Conservation (phyloP, 768 basidiomycete species). For the Termitomyces sp. region DNA sequence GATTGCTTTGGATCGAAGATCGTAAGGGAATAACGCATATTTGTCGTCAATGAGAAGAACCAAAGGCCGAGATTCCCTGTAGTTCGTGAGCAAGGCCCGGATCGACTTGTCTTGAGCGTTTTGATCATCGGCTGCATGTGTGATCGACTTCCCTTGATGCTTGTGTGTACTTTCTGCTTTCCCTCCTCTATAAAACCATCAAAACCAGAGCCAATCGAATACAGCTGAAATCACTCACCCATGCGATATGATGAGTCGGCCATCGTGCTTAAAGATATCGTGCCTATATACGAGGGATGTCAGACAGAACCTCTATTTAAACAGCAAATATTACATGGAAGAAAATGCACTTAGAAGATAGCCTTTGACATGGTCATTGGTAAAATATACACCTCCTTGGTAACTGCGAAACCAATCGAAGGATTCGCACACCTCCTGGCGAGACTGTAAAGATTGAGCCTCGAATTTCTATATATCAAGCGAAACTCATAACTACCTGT, state of each 20-base stretch:
- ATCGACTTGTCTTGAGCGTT: slow-evolving; percentile 65
- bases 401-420: slow-evolving; percentile 72
- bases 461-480: background rate
- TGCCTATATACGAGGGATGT: slow-evolving; percentile 37
- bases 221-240: slow-evolving; percentile 44
- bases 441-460: slow-evolving; percentile 40
- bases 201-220: background rate
- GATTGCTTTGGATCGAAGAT: slow-evolving; percentile 44
- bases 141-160: slow-evolving; percentile 30
- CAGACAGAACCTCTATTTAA: background rate
- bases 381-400: slow-evolving; percentile 75
- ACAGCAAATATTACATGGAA: slow-evolving; percentile 40
- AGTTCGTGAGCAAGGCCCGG: slow-evolving; percentile 58
- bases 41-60: slow-evolving; percentile 71
- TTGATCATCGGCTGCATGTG: slow-evolving; percentile 57
- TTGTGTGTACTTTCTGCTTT: slow-evolving; percentile 54
- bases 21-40: slow-evolving; percentile 69
- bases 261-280: slow-evolving; percentile 58
- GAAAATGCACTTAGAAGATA: slow-evolving; percentile 73
- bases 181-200: slow-evolving; percentile 39
- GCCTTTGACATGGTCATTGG: slow-evolving; percentile 56
- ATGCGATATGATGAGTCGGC: slow-evolving; percentile 76
- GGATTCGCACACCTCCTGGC: slow-evolving; percentile 82
- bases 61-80: slow-evolving; percentile 48
- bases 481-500: slow-evolving; percentile 21